These are phyloP conservation scores for Periconia digitata DNA, from an alignment of 2,329 filamentous ascomycete species.

Conservation along the genomic window DNA sequence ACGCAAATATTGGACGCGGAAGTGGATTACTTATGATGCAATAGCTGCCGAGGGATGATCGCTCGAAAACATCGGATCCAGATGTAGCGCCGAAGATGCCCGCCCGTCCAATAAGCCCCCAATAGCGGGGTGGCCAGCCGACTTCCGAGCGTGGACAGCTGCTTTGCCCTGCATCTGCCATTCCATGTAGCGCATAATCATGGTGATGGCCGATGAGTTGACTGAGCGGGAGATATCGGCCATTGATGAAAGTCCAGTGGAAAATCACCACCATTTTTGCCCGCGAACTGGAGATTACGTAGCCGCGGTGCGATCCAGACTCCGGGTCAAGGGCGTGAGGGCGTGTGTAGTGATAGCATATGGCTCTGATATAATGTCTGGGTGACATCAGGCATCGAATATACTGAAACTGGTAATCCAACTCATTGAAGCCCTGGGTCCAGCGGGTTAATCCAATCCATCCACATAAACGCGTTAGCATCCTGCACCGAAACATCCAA, in stretches of 20 bases:
- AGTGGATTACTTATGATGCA: conserved; percentile 7
- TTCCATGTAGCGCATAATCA: no score
- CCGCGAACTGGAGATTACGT: no score
- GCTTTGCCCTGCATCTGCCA: not conserved
- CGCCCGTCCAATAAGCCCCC: not conserved
- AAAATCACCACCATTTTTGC: no score
- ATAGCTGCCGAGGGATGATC: not conserved
- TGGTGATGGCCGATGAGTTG: no score
- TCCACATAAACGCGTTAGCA: conserved; percentile 36
- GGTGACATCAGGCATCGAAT: no score
- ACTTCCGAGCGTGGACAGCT: not conserved
- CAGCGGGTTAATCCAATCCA: conserved; percentile 38
- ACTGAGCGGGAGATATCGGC: no score
- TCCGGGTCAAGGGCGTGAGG: no score
- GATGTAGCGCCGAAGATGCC: conserved; percentile 10
- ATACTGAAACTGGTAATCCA: no score
- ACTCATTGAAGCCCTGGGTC: conserved; percentile 30
- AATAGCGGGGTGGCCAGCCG: not conserved
- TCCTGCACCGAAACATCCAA: conserved; percentile 62
- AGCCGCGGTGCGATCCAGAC: no score
- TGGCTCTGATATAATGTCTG: no score
- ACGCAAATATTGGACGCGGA: conserved; percentile 6
- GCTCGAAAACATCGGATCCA: conserved; percentile 3
- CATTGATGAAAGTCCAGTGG: no score
- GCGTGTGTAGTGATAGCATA: no score